phyloP scores from a whole-genome alignment of 2,329 filamentous ascomycete genomes.

The Bipolaris bicolor region DNA sequence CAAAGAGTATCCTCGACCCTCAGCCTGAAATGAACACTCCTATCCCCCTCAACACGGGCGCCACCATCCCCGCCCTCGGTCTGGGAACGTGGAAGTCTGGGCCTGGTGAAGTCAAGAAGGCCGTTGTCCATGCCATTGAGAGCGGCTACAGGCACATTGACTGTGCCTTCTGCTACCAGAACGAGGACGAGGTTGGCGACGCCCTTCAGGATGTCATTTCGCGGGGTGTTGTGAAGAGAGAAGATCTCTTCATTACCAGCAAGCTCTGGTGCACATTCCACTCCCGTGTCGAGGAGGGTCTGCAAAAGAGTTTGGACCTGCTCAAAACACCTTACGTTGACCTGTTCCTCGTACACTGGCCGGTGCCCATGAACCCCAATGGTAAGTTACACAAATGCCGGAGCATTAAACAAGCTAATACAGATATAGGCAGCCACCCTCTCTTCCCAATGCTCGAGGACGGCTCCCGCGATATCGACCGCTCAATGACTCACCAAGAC shows the following conservation, averaged over 20 bases:
- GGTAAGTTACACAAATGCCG: slow-evolving; percentile 51
- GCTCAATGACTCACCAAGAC: slow-evolving; percentile 71
- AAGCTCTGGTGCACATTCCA: slow-evolving; percentile 88
- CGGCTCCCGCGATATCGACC: slow-evolving; percentile 75
- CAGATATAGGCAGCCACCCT: slow-evolving; percentile 65
- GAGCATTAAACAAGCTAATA: slow-evolving; percentile 2
- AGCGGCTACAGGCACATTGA: slow-evolving; percentile 65
- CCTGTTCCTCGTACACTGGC: slow-evolving; percentile 84
- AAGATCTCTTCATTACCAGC: slow-evolving; percentile 82
- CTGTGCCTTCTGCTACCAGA: slow-evolving; percentile 77
- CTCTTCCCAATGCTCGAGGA: slow-evolving; percentile 76
- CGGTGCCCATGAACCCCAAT: slow-evolving; percentile 78
- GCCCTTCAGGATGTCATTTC: slow-evolving; percentile 76
- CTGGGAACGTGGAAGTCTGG: slow-evolving; percentile 50
- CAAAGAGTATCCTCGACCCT: slow-evolving; percentile 45
- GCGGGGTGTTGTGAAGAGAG: slow-evolving; percentile 71
- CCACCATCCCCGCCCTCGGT: slow-evolving; percentile 48
- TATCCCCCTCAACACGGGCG: slow-evolving; percentile 50
- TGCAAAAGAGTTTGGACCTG: slow-evolving; percentile 74
- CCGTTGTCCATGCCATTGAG: slow-evolving; percentile 56
- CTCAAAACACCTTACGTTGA: slow-evolving; percentile 83
- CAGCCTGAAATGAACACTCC: slow-evolving; percentile 49
- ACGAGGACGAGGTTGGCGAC: slow-evolving; percentile 82
- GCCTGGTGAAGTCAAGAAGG: slow-evolving; percentile 56
- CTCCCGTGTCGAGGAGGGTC: slow-evolving; percentile 69